phyloP scores from a whole-genome alignment of 139 green algal species.

The Volvox africanus region DNA sequence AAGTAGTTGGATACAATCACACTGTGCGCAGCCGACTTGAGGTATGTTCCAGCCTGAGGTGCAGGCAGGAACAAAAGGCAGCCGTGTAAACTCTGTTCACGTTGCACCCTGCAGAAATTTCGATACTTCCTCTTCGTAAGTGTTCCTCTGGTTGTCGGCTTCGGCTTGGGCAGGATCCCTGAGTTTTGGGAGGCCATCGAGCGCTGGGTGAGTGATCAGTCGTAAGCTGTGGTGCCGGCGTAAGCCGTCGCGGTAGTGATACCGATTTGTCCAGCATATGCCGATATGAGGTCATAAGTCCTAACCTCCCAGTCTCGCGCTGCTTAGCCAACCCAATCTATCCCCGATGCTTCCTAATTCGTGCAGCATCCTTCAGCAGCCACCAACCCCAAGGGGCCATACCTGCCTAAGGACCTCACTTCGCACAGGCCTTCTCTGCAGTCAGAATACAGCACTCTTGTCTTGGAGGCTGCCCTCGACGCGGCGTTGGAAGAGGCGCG shows the following conservation, averaged over 20 bases:
- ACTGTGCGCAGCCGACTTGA: not conserved
- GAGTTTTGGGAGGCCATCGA: conserved; percentile 76
- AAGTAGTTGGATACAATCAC: conserved; percentile 1
- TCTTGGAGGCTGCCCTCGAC: conserved; percentile 64
- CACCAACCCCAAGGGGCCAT: conserved; percentile 55
- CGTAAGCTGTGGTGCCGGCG: too few species aligned
- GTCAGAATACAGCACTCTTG: conserved; percentile 55
- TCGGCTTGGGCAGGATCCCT: conserved; percentile 70
- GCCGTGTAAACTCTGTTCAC: not conserved
- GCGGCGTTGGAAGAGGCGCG: conserved; percentile 48
- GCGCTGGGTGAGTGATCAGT: conserved; percentile 62
- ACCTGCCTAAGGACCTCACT: conserved; percentile 65
- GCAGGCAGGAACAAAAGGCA: too few species aligned
- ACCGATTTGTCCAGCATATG: not conserved
- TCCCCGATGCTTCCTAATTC: not conserved
- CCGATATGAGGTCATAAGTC: not conserved
- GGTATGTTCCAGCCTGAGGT: not conserved
- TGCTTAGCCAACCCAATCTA: not conserved
- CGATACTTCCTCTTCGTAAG: conserved; percentile 83
- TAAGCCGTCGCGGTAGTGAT: too few species aligned
- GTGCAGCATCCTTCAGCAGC: conserved; percentile 60
- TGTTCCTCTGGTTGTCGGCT: conserved; percentile 78
- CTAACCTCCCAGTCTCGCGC: not conserved
- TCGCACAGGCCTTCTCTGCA: conserved; percentile 64
- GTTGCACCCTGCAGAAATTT: conserved; percentile 69